phyloP scores from a whole-genome alignment of 2,329 filamentous ascomycete species.

The Zymoseptoria brevis region DNA sequence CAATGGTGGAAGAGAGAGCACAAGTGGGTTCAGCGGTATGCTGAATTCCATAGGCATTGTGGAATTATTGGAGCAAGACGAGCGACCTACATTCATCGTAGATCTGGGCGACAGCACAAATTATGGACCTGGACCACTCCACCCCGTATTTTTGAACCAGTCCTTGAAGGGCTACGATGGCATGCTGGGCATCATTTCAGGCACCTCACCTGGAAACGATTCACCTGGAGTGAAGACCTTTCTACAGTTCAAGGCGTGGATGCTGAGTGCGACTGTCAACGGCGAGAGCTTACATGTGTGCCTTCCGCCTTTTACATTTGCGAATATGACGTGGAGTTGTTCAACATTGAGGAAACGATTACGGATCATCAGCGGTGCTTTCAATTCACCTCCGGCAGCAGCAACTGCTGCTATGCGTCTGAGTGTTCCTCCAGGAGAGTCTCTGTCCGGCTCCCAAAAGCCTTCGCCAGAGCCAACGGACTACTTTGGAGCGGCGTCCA shows the following conservation, averaged over 20 bases:
- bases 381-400: constrained; percentile 16
- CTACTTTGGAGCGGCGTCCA: constrained; percentile 20
- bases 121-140: constrained; percentile 46
- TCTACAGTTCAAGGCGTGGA: constrained; percentile 62
- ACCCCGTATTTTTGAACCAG: constrained; percentile 61
- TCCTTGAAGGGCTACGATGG: constrained; percentile 53
- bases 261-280: constrained; percentile 48
- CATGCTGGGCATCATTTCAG: constrained; percentile 50
- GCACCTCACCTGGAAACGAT: constrained; percentile 35
- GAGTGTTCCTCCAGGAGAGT: constrained; percentile 12
- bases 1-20: constrained; percentile 11
- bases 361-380: constrained; percentile 56
- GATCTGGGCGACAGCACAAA: constrained; percentile 56
- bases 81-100: constrained; percentile 67
- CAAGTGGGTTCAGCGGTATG: constrained; percentile 31
- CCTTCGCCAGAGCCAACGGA: constrained; percentile 17
- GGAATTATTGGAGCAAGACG: constrained; percentile 69
- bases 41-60: constrained; percentile 59
- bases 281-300: constrained; percentile 47
- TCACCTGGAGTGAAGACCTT: constrained; percentile 43
- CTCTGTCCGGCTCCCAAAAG: constrained; percentile 1
- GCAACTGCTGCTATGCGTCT: constrained; percentile 21
- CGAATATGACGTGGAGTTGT: constrained; percentile 60
- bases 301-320: constrained; percentile 52
- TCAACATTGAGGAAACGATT: constrained; percentile 61